Base-by-base conservation (phyloP, 805 yeast species). In the Zygoascus tannicola region DNA sequence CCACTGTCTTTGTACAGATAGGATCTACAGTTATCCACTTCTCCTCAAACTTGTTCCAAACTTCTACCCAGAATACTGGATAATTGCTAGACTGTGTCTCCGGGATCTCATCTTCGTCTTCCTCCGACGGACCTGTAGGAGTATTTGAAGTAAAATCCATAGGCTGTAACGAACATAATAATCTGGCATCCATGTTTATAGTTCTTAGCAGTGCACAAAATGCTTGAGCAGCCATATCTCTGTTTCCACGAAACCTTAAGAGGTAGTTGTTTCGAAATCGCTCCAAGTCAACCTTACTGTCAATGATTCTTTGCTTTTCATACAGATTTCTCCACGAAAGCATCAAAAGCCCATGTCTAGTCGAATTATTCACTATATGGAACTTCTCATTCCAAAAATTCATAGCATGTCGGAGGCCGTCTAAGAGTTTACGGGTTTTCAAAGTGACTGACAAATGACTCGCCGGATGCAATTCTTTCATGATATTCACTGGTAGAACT, bases 1-100 rank as follows among this genome's bases (percentile, higher is more conserved):
- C 94, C 33, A 85, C 75, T 5, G 72, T 61, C 44, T 74, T 62
- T 44, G 80, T 71, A 22, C 80, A 79, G 0, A 80, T 66, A 0
- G 97, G 92, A 55, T 92, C 98, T 1, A 87, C 70, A 2, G 94
- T 76, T n/a, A 87, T 72, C 94, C 96, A 90, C 40, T 70, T 74
- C 46, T 77, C 71, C 4, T 76, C 64, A 46, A 72, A 75, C 41
- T 73, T 73, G 58, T 90, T 88, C 95, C 95, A 90, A 0, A 84
- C 95, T 59, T 92, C 98, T 19, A 79, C 79, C 98, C 98, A 92
- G 56, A 81, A 87, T 0, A 87, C 71, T 0, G 97, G 97, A 55
- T 68, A 81, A 5, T 23, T 44, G 49, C 42, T 49, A 19, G 16
- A n/a, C 8, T 32, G 19, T 8, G 15, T 15, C 35, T 22, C 37